Conservation (phyloP, 352 stramenopile genomes). For the Pythium utonaiense region DNA sequence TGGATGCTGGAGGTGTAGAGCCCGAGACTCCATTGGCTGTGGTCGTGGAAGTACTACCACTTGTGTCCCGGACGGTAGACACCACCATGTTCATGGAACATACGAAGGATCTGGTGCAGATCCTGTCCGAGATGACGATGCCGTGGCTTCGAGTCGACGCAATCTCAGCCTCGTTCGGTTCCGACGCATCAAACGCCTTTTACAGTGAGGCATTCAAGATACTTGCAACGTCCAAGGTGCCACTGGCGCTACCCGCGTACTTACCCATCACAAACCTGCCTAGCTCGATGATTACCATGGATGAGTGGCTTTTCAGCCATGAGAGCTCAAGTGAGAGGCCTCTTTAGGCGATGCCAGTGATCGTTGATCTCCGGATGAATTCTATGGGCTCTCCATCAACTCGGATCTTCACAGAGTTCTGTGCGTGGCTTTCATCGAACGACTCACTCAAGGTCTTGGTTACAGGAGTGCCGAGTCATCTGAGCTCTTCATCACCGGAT, state of each 20-base stretch:
- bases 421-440: not conserved
- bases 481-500: not conserved
- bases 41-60: not conserved
- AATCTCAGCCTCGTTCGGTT: not conserved
- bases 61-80: not conserved
- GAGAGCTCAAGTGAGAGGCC: not conserved
- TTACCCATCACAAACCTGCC: not conserved
- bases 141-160: not conserved
- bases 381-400: not conserved
- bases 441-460: not conserved
- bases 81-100: not conserved
- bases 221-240: not conserved
- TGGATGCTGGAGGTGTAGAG: not conserved
- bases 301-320: not conserved
- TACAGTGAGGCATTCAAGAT: not conserved
- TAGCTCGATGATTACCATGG: not conserved
- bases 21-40: not conserved
- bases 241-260: not conserved
- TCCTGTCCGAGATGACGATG: not conserved
- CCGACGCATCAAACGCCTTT: not conserved
- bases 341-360: not conserved
- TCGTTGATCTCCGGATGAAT: not conserved
- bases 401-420: not conserved
- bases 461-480: not conserved
- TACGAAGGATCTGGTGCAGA: not conserved